A percentile compares a stretch with the other conserved stretches of the same genome.
Evolutionary conservation across 2,329 filamentous ascomycete species (phyloP).

Genomic region (Aspergillus sp.): DNA sequence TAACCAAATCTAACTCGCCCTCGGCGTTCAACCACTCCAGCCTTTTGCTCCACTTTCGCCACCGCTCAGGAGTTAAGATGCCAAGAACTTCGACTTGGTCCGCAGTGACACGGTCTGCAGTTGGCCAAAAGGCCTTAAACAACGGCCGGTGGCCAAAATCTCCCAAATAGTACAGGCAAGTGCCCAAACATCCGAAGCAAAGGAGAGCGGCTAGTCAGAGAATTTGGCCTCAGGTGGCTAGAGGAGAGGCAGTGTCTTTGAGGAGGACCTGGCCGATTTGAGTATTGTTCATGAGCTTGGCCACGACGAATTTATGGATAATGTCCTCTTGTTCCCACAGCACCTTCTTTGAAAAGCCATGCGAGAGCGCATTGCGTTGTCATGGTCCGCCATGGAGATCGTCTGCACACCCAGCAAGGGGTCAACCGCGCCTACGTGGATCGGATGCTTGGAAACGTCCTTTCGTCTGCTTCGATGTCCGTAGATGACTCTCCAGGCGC

Average conservation of each 20-base stretch:
- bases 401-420: neutral
- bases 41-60: constrained; percentile 21
- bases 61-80: constrained; percentile 24
- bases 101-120: constrained; percentile 21
- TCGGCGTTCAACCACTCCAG: constrained; percentile 21
- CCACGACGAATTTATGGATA: neutral
- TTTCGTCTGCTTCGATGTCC: neutral
- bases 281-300: neutral
- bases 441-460: neutral
- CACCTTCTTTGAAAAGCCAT: neutral
- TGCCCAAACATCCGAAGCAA: constrained; percentile 38
- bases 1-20: constrained; percentile 8
- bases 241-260: constrained; percentile 24
- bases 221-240: constrained; percentile 36
- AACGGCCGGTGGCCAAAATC: constrained; percentile 29
- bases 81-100: constrained; percentile 29
- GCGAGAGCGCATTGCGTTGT: neutral
- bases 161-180: constrained; percentile 38
- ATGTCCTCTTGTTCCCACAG: neutral
- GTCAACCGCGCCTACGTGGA: neutral
- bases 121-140: constrained; percentile 22
- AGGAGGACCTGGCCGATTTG: constrained; percentile 6
- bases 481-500: neutral
- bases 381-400: neutral
- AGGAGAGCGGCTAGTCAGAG: constrained; percentile 30